phyloP scores from a whole-genome alignment of 1,284 basidiomycete species.

The Phellopilus nigrolimitatus region DNA sequence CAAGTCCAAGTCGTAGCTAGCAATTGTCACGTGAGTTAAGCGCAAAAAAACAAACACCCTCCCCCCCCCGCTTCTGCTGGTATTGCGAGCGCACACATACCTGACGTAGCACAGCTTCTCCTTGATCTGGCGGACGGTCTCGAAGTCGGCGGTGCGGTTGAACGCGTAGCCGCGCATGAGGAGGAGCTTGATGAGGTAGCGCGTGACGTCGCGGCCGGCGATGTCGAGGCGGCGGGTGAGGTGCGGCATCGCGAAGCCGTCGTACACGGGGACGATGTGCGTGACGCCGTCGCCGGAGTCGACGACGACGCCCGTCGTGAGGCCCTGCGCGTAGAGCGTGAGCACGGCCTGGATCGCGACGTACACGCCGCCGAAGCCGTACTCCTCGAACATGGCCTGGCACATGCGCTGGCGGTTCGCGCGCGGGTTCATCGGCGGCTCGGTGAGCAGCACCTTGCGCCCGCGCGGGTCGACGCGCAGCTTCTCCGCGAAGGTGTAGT shows the following conservation, averaged over 20 bases:
- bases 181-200: constrained; percentile 97
- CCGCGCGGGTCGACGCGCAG: constrained; percentile 85
- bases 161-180: constrained; percentile 99
- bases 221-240: constrained; percentile 93
- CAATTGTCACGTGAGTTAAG: no score
- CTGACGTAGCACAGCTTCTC: constrained; percentile 98
- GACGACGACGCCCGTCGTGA: constrained; percentile 97
- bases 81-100: no score
- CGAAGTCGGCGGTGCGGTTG: constrained; percentile 98
- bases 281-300: constrained; percentile 99
- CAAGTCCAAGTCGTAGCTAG: constrained; percentile 89
- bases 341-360: constrained; percentile 98
- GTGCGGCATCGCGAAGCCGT: constrained; percentile 94
- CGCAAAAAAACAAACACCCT: no score
- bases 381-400: constrained; percentile 99
- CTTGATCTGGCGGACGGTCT: constrained; percentile 98
- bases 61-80: no score
- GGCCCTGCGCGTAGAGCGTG: constrained; percentile 72
- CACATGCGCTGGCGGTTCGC: constrained; percentile 91
- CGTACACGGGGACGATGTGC: constrained; percentile 98
- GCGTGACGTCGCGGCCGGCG: constrained; percentile 95
- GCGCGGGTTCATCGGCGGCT: constrained; percentile 99
- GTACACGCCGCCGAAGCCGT: constrained; percentile 94
- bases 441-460: constrained; percentile 90
- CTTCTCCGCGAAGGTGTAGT: constrained; percentile 98